A percentile compares a stretch with the other conserved stretches of the same genome.
phyloP scores from a whole-genome alignment of 2,329 filamentous ascomycete species.

The Alternaria arbusti region DNA sequence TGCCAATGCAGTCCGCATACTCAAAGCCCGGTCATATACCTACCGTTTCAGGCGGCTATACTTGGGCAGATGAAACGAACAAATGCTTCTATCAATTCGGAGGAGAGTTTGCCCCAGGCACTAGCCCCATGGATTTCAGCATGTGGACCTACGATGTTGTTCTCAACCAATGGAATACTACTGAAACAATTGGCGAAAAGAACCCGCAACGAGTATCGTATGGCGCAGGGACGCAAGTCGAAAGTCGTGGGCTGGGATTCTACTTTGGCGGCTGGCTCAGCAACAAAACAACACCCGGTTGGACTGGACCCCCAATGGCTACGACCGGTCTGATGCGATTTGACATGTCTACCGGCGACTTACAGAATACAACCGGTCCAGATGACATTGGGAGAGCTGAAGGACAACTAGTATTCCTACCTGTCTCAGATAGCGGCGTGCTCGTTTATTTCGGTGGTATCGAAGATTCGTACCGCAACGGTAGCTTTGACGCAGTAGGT shows the following conservation, averaged over 20 bases:
- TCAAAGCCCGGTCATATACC: conserved; percentile 67
- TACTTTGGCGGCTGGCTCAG: conserved; percentile 70
- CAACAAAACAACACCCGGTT: conserved; percentile 59
- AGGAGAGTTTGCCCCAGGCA: conserved; percentile 57
- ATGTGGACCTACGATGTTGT: conserved; percentile 66
- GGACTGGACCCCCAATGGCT: conserved; percentile 57
- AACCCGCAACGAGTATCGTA: conserved; percentile 59
- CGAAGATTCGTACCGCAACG: conserved; percentile 56
- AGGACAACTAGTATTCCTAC: conserved; percentile 66
- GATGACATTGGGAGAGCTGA: conserved; percentile 64
- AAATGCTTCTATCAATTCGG: conserved; percentile 69
- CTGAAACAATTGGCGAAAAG: conserved; percentile 46
- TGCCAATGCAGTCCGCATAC: conserved; percentile 63
- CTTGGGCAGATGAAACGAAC: conserved; percentile 69
- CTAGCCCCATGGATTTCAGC: conserved; percentile 53
- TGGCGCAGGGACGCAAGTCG: conserved; percentile 63
- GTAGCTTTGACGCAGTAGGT: conserved; percentile 49
- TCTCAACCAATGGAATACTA: conserved; percentile 62
- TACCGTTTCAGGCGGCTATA: conserved; percentile 54
- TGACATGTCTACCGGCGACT: conserved; percentile 60
- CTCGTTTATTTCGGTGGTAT: conserved; percentile 69
- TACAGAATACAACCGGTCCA: conserved; percentile 61
- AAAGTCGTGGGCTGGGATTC: conserved; percentile 63
- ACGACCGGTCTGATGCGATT: conserved; percentile 63
- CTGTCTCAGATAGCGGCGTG: conserved; percentile 65